Percentiles rank a stretch among this genome's conserved stretches.
Conservation (phyloP, 2,329 filamentous ascomycete species). For the Hymenotorrendiella dingleyae region DNA sequence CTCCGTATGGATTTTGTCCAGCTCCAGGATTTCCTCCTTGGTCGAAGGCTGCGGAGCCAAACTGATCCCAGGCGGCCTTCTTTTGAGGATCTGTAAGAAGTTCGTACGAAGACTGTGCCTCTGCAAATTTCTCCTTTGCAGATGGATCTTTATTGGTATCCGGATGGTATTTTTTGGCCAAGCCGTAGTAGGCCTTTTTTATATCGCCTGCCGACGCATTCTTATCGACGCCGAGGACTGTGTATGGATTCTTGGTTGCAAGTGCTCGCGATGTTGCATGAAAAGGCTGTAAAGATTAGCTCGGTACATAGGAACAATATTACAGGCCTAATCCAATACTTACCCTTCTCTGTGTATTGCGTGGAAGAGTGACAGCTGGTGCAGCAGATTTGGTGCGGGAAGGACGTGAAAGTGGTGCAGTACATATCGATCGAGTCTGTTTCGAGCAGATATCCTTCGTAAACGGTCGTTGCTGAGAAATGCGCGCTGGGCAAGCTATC, state of each 20-base stretch:
- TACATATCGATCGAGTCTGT: slow-evolving; percentile 20
- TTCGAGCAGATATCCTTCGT: slow-evolving; percentile 12
- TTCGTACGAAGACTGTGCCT: slow-evolving; percentile 92
- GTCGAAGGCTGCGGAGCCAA: slow-evolving; percentile 82
- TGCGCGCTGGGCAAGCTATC: slow-evolving; percentile 23
- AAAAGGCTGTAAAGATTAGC: slow-evolving; percentile 22
- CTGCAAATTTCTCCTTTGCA: slow-evolving; percentile 93
- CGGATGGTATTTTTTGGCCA: slow-evolving; percentile 96
- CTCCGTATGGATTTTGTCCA: slow-evolving; percentile 53
- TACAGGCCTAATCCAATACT: slow-evolving; percentile 10
- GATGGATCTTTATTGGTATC: slow-evolving; percentile 93
- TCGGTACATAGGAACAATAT: neutral
- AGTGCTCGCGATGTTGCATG: slow-evolving; percentile 26
- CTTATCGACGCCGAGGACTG: slow-evolving; percentile 77
- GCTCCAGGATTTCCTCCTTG: slow-evolving; percentile 60
- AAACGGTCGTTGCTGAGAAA: slow-evolving; percentile 18
- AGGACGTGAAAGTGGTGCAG: slow-evolving; percentile 1
- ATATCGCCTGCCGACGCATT: slow-evolving; percentile 79
- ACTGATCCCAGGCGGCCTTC: slow-evolving; percentile 86
- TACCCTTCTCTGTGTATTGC: slow-evolving; percentile 22
- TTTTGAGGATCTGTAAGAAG: slow-evolving; percentile 89
- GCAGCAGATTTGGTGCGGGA: slow-evolving; percentile 6
- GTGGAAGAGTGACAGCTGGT: neutral
- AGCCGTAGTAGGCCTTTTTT: slow-evolving; percentile 96
- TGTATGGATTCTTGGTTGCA: slow-evolving; percentile 70